Conservation (phyloP, 192 early-diverging fungal species). For the Rhizophlyctis rosea region DNA sequence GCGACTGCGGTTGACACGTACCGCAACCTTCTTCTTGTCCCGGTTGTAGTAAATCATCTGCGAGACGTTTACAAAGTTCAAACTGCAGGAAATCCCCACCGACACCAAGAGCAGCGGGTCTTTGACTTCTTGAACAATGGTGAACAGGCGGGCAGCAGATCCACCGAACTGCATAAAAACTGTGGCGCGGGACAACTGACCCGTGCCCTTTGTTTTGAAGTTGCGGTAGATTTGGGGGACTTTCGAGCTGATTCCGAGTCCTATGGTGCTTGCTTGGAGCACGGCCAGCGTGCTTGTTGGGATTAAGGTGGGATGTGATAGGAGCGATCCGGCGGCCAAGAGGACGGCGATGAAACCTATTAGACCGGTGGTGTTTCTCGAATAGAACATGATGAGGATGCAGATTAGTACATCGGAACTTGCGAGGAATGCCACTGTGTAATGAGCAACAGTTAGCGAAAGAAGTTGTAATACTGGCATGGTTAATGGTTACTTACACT, state of each 20-base stretch:
- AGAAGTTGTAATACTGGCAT: too few species aligned
- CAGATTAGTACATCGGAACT: conserved; percentile 77
- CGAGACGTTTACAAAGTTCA: conserved; percentile 63
- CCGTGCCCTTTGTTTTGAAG: conserved; percentile 77
- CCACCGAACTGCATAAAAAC: conserved; percentile 87
- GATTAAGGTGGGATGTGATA: conserved; percentile 51
- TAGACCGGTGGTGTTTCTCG: conserved; percentile 29
- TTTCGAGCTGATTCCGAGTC: conserved; percentile 75
- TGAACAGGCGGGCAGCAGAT: conserved; percentile 81
- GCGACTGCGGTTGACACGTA: too few species aligned
- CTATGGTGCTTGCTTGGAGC: conserved; percentile 74
- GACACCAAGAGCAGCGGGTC: conserved; percentile 75
- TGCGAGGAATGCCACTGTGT: conserved; percentile 69
- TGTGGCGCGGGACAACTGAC: conserved; percentile 87
- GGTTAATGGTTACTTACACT: conserved; percentile 26
- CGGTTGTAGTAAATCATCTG: too few species aligned
- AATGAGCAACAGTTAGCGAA: too few species aligned
- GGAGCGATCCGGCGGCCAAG: conserved; percentile 44
- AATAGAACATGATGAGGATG: conserved; percentile 43
- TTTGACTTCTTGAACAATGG: conserved; percentile 87
- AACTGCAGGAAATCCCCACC: conserved; percentile 61
- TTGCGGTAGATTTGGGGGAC: conserved; percentile 89
- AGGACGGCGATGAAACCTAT: conserved; percentile 34
- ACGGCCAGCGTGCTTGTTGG: conserved; percentile 47
- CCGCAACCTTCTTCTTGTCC: too few species aligned